Conservation (phyloP, 768 basidiomycete species). For the Zangia roseola region DNA sequence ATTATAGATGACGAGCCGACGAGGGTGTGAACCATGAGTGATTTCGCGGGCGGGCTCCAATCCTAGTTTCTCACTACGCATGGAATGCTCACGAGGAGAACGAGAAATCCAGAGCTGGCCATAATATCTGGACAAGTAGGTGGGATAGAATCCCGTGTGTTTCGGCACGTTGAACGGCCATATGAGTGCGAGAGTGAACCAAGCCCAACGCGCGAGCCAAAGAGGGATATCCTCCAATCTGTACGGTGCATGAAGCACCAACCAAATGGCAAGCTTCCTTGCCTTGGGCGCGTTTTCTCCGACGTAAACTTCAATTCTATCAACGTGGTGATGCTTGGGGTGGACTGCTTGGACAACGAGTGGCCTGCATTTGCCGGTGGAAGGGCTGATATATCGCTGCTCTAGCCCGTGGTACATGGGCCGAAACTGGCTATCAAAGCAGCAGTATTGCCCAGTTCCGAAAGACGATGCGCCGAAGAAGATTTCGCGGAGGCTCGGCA, state of each 20-base stretch:
- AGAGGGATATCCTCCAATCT: not conserved
- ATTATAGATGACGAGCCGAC: conserved; percentile 17
- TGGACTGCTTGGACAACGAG: conserved; percentile 25
- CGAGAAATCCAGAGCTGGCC: conserved; percentile 26
- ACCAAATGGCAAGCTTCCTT: conserved; percentile 19
- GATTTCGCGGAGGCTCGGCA: not conserved
- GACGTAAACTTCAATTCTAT: not conserved
- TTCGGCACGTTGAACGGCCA: conserved; percentile 10
- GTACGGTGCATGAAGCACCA: conserved; percentile 1
- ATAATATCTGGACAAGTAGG: conserved; percentile 19
- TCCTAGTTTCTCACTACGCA: conserved; percentile 6
- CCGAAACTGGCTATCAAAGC: conserved; percentile 20
- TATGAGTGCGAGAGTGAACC: conserved; percentile 16
- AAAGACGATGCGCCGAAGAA: not conserved
- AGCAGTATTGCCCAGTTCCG: not conserved
- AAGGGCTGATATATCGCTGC: conserved; percentile 24
- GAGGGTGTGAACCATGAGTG: conserved; percentile 15
- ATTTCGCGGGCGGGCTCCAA: conserved; percentile 2
- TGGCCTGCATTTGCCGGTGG: conserved; percentile 21
- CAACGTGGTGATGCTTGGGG: not conserved
- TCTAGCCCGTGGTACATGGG: conserved; percentile 8
- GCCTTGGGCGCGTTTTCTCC: not conserved
- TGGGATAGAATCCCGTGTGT: conserved; percentile 9
- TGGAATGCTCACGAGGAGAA: conserved; percentile 21
- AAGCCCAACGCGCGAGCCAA: conserved; percentile 19